phyloP scores from a whole-genome alignment of 1,139 yeast species.

The Wickerhamomyces sp. region DNA sequence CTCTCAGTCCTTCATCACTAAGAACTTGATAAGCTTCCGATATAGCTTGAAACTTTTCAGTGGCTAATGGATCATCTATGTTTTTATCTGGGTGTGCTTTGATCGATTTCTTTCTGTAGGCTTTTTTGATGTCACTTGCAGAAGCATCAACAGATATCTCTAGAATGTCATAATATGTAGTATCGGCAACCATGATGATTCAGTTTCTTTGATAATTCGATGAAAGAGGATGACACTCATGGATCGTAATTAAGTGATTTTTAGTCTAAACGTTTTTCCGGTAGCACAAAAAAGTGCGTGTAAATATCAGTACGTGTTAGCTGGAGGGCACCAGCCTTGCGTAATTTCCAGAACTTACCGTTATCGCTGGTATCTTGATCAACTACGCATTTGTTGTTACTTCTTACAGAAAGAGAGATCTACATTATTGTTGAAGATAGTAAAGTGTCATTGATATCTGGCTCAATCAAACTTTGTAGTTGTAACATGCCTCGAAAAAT shows the following conservation, averaged over 20 bases:
- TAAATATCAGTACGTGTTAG: not conserved
- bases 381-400: too few relatives aligned
- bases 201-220: not conserved
- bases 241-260: too few relatives aligned
- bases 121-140: slow-evolving; percentile 79
- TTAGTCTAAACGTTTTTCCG: too few relatives aligned
- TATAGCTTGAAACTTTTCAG: slow-evolving; percentile 49
- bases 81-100: slow-evolving; percentile 91
- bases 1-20: slow-evolving; percentile 67
- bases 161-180: slow-evolving; percentile 76
- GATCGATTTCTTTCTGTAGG: slow-evolving; percentile 84
- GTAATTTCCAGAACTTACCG: not conserved
- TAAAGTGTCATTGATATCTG: too few relatives aligned
- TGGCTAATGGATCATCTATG: slow-evolving; percentile 74
- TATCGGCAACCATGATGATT: slow-evolving; percentile 71
- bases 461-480: slow-evolving; percentile 8
- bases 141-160: slow-evolving; percentile 65
- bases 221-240: too few relatives aligned
- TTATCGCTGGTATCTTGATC: too few relatives aligned
- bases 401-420: too few relatives aligned
- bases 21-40: slow-evolving; percentile 79
- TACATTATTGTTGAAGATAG: too few relatives aligned
- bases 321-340: too few relatives aligned
- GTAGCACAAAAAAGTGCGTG: not conserved
- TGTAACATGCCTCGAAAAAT: slow-evolving; percentile 45